These are phyloP conservation scores for Zarea fungicola DNA, from an alignment of 2,329 filamentous ascomycete species.

Conservation along the genomic window DNA sequence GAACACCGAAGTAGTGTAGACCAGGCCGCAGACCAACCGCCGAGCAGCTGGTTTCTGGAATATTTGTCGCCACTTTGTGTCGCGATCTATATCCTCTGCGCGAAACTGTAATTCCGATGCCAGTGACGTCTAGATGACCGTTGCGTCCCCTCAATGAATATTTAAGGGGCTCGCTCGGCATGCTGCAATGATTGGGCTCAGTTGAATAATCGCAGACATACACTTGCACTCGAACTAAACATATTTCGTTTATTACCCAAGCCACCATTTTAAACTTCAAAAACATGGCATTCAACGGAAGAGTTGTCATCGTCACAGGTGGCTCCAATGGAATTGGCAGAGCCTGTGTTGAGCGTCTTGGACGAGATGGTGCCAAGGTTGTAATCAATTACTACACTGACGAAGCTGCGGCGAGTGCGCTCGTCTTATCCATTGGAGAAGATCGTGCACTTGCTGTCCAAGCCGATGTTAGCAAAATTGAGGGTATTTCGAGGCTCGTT, in stretches of 20 bases:
- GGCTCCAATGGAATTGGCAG: constrained; percentile 55
- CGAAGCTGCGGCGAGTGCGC: constrained; percentile 37
- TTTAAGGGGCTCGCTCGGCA: background rate
- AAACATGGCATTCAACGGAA: constrained; percentile 30
- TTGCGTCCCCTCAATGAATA: too few relatives aligned
- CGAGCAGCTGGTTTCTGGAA: too few relatives aligned
- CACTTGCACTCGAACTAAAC: too few relatives aligned
- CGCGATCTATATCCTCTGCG: too few relatives aligned
- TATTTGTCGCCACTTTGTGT: too few relatives aligned
- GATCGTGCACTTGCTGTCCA: constrained; percentile 48
- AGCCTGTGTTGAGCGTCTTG: constrained; percentile 51
- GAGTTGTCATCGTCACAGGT: constrained; percentile 47
- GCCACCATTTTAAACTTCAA: background rate
- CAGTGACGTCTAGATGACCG: too few relatives aligned
- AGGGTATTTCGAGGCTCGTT: constrained; percentile 45
- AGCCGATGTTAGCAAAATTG: constrained; percentile 46
- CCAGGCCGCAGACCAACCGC: too few relatives aligned
- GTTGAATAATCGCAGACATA: background rate
- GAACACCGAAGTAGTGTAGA: too few relatives aligned
- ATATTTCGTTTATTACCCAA: too few relatives aligned
- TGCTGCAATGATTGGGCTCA: background rate
- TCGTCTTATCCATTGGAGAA: constrained; percentile 44
- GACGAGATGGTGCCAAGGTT: constrained; percentile 50
- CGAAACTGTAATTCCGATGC: too few relatives aligned
- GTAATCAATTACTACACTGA: constrained; percentile 52